Conservation (phyloP, 2,329 filamentous ascomycete genomes). For the Penicillium sp. region DNA sequence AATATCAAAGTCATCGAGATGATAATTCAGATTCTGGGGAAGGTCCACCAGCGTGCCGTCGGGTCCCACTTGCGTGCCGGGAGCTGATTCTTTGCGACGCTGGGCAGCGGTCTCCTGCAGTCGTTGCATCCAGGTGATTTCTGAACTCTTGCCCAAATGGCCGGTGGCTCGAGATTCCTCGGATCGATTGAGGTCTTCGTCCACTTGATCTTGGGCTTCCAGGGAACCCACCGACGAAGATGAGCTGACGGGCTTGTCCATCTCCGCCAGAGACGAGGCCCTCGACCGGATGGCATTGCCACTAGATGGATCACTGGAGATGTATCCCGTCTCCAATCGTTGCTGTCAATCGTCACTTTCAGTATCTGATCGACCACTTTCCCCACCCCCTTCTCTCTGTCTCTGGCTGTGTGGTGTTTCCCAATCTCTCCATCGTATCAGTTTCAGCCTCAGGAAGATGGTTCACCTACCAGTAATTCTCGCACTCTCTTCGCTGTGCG, state of each 20-base stretch:
- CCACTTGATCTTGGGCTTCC: conserved; percentile 7
- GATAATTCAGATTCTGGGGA: conserved; percentile 20
- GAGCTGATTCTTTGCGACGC: not conserved
- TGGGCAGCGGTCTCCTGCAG: conserved; percentile 2
- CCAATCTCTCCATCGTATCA: too few species aligned
- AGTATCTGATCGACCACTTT: not conserved
- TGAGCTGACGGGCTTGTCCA: conserved; percentile 1
- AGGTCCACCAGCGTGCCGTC: not conserved
- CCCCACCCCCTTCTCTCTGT: too few species aligned
- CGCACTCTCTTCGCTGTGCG: conserved; percentile 1
- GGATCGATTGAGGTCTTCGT: conserved; percentile 8
- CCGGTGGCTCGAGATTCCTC: conserved; percentile 9
- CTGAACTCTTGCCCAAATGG: conserved; percentile 12
- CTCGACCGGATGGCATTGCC: not conserved
- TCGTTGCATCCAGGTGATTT: conserved; percentile 11
- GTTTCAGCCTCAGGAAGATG: not conserved
- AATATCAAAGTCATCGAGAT: conserved; percentile 34
- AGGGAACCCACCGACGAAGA: conserved; percentile 9
- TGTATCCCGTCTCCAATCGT: not conserved
- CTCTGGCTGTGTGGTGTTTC: too few species aligned
- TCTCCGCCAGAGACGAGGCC: not conserved
- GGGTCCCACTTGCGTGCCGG: too few species aligned
- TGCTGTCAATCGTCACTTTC: not conserved
- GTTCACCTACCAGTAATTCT: conserved; percentile 4
- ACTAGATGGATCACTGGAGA: not conserved